These are phyloP conservation scores for Alternaria novae-zelandiae DNA, from an alignment of 2,329 filamentous ascomycete genomes.

Conservation along the genomic window DNA sequence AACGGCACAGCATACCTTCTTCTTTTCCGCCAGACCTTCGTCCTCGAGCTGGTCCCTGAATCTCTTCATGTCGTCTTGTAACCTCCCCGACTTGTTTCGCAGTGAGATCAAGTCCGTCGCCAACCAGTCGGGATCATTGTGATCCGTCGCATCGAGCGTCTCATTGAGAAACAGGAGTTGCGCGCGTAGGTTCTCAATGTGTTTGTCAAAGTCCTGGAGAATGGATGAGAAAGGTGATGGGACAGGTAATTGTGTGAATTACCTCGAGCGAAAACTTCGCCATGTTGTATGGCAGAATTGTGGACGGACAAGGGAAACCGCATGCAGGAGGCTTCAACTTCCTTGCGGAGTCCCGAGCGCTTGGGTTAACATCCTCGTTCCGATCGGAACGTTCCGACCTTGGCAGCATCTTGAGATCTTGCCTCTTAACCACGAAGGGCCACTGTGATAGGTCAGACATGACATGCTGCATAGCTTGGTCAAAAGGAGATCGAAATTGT, in stretches of 20 bases:
- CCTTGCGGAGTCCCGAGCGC: conserved; percentile 14
- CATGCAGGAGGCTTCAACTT: conserved; percentile 6
- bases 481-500: neutral
- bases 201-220: conserved; percentile 40
- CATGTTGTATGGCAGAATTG: conserved; percentile 24
- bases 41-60: conserved; percentile 38
- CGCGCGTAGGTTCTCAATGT: conserved; percentile 39
- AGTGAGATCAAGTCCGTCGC: conserved; percentile 42
- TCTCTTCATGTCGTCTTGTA: conserved; percentile 45
- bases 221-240: conserved; percentile 17
- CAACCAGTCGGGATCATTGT: conserved; percentile 46
- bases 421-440: neutral
- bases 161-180: conserved; percentile 40
- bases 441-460: neutral
- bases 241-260: conserved; percentile 10
- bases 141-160: conserved; percentile 42
- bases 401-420: neutral
- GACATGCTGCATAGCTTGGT: neutral
- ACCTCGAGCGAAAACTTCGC: conserved; percentile 37
- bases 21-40: conserved; percentile 32
- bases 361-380: conserved; percentile 2
- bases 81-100: conserved; percentile 39
- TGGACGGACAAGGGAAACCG: neutral
- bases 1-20: conserved; percentile 22
- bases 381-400: conserved; percentile 9